These are phyloP conservation scores for Daldinia loculata DNA, from an alignment of 495 filamentous ascomycete species.

Conservation along the genomic window DNA sequence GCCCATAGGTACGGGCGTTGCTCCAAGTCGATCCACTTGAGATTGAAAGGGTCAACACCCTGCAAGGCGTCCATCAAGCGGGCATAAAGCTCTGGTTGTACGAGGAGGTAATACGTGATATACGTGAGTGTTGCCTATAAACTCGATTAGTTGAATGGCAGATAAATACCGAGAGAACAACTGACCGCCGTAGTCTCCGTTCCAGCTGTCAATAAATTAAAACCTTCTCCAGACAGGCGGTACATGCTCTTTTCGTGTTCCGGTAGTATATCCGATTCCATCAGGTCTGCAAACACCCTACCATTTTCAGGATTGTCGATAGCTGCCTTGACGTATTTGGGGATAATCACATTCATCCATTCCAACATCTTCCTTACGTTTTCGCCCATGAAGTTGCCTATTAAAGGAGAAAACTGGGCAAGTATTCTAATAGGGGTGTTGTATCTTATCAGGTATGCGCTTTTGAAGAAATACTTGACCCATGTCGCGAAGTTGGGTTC, in stretches of 20 bases:
- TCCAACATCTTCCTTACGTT: constrained; percentile 29
- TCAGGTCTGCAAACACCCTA: constrained; percentile 36
- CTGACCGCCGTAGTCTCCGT: constrained; percentile 44
- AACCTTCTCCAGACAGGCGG: constrained; percentile 45
- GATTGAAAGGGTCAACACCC: constrained; percentile 29
- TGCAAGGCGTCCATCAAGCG: constrained; percentile 45
- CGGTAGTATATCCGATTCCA: constrained; percentile 30
- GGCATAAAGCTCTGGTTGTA: constrained; percentile 35
- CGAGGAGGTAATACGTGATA: constrained; percentile 48
- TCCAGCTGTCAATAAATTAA: constrained; percentile 44
- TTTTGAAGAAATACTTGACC: constrained; percentile 43
- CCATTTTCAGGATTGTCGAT: constrained; percentile 22
- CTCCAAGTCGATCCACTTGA: constrained; percentile 44
- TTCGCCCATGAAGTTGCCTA: constrained; percentile 39
- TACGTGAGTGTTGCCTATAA: constrained; percentile 43
- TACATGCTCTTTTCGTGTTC: constrained; percentile 42
- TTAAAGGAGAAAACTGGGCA: constrained; percentile 24
- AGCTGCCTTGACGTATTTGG: constrained; percentile 31
- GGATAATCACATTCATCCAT: constrained; percentile 37
- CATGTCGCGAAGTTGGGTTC: constrained; percentile 43
- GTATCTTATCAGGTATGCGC: constrained; percentile 46
- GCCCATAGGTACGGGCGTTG: constrained; percentile 59
- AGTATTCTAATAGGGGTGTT: constrained; percentile 23
- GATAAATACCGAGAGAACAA: neutral
- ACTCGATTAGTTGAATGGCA: constrained; percentile 8